Base-by-base conservation (phyloP, 2,329 filamentous ascomycete genomes). In the Diaporthe australafricana region DNA sequence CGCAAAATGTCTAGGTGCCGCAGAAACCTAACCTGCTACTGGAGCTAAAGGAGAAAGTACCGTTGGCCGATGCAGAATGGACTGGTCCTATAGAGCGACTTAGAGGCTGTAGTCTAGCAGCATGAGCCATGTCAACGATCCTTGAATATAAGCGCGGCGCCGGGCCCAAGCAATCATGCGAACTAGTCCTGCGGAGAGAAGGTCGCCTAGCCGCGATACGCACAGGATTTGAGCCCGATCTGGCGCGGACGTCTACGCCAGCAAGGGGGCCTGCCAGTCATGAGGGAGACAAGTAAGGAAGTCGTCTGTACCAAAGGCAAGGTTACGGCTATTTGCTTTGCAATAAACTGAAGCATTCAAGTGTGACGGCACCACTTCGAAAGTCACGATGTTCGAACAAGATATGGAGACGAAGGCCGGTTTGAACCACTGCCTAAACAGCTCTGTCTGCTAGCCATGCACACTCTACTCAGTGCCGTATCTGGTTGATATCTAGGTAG, bases 171-270 rank as follows among this genome's bases (percentile, higher is more conserved):
- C 30, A 25, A 20, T 65, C 40, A 48, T n/a, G 27, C n/a, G 60
- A 12, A 14, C 60, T 65, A 38, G 60, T 16, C n/a, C 6, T 48
- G 27, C 12, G 57, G 57, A 25, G 42, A 48, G 42, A 65, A 47
- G 42, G 60, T 40, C 14, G 38, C 30, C 45, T 25, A 38, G 60
- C 60, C 60, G 60, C 60, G 60, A 50, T 50, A 63, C 42, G 60
- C 60, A 27, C 25, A 50, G 12, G 5, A 35, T 50, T 48, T 38
- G n/a, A 27, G 32, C 27, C 12, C 30, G 42, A 35, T 27, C 16
- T 48, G 22, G 60, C 42, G 27, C 42, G 30, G 27, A 20, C 27
- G 30, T 2, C 42, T 25, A 45, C 48, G 11, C 12, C 22, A 42
- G 22, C 8, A 42, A n/a, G 55, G 6, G 38, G 16, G 11, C 12